A percentile compares a stretch with the other conserved stretches of the same genome.
Conservation (phyloP, 2,329 filamentous ascomycete species). For the Aspergillus flavus region DNA sequence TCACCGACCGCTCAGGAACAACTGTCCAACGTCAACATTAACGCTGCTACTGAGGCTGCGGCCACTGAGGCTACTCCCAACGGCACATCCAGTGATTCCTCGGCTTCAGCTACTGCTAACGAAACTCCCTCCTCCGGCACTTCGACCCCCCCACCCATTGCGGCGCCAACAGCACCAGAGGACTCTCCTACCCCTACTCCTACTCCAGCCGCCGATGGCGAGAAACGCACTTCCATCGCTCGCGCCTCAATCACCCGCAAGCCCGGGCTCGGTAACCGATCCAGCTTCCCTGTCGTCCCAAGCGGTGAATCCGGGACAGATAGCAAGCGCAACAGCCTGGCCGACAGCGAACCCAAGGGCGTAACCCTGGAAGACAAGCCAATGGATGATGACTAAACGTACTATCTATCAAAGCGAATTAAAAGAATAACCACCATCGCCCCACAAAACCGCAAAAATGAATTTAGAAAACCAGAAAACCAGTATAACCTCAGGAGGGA, state of each 20-base stretch:
- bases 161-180: conserved; percentile 32
- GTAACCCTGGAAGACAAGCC: conserved; percentile 74
- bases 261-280: conserved; percentile 50
- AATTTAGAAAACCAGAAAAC: background rate
- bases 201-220: conserved; percentile 41
- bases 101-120: conserved; percentile 23
- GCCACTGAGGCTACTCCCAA: conserved; percentile 48
- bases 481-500: background rate
- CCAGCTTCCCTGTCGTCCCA: conserved; percentile 31
- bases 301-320: conserved; percentile 28
- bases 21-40: conserved; percentile 28
- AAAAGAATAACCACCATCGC: background rate
- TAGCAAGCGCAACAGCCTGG: conserved; percentile 40
- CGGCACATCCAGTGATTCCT: conserved; percentile 41
- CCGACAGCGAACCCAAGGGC: conserved; percentile 47
- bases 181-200: conserved; percentile 39
- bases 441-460: background rate
- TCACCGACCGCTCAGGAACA: conserved; percentile 43
- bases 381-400: conserved; percentile 65
- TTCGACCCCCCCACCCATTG: conserved; percentile 29
- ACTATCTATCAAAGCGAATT: background rate
- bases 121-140: conserved; percentile 30
- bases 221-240: conserved; percentile 68
- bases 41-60: conserved; percentile 30
- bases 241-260: conserved; percentile 56